Conservation (phyloP, 768 basidiomycete species). For the Boletus tomentosulus region DNA sequence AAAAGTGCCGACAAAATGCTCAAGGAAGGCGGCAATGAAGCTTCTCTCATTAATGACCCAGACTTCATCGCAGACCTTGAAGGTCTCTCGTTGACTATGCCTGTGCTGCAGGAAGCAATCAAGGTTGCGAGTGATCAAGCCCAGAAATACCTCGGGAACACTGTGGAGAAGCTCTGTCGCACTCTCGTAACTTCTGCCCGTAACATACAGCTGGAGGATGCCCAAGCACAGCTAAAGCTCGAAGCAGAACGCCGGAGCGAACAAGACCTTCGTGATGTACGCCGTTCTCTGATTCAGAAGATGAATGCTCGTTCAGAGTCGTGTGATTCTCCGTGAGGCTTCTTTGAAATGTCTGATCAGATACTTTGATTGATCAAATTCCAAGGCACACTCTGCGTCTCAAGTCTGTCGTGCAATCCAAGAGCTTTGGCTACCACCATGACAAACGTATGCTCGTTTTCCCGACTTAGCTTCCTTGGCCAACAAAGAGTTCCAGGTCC, state of each 20-base stretch:
- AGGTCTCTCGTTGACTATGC: conserved; percentile 4
- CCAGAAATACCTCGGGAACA: conserved; percentile 13
- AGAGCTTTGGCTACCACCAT: not conserved
- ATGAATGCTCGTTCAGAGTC: conserved; percentile 17
- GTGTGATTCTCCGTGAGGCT: conserved; percentile 15
- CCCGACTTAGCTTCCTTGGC: not conserved
- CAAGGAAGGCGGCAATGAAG: conserved; percentile 18
- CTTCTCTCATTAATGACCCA: conserved; percentile 17
- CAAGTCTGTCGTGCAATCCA: conserved; percentile 1
- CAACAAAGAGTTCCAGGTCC: conserved; percentile 9
- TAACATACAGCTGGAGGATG: conserved; percentile 18
- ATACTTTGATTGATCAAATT: not conserved
- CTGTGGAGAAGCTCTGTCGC: conserved; percentile 19
- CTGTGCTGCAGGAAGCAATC: conserved; percentile 16
- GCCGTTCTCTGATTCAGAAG: conserved; percentile 13
- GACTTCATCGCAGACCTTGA: conserved; percentile 25
- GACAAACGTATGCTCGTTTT: conserved; percentile 2
- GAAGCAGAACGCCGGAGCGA: conserved; percentile 15
- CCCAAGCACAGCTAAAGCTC: conserved; percentile 6
- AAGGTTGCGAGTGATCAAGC: conserved; percentile 13
- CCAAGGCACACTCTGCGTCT: conserved; percentile 17
- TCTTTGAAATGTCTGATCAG: not conserved
- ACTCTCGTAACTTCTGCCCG: conserved; percentile 6
- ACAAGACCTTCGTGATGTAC: conserved; percentile 11
- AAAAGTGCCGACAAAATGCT: conserved; percentile 17